phyloP scores from a whole-genome alignment of 805 yeast genomes.

The Yarrowia divulgata region DNA sequence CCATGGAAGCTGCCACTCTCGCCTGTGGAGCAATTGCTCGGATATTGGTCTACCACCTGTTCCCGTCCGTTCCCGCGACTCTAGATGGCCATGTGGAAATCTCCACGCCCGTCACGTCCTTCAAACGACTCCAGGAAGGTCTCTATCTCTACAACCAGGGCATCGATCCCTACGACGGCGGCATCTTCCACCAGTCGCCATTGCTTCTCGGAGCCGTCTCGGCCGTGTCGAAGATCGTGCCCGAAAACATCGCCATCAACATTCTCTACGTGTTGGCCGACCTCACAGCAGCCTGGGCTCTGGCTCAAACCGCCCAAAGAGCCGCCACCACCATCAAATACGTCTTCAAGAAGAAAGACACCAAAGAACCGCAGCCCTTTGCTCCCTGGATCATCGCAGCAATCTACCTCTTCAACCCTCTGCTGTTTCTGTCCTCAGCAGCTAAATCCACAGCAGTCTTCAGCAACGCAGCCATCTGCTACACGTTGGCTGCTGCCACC shows the following conservation, averaged over 20 bases:
- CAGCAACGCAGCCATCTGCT: slow-evolving; percentile 63
- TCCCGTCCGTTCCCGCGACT: slow-evolving; percentile 47
- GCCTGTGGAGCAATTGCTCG: slow-evolving; percentile 44
- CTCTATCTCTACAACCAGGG: slow-evolving; percentile 64
- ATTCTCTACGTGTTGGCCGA: slow-evolving; percentile 67
- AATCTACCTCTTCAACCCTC: slow-evolving; percentile 80
- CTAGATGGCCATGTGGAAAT: slow-evolving; percentile 65
- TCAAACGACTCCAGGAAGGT: slow-evolving; percentile 68
- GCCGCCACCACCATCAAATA: slow-evolving; percentile 39
- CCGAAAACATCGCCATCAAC: slow-evolving; percentile 46
- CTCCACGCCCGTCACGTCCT: slow-evolving; percentile 78
- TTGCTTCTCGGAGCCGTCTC: slow-evolving; percentile 63
- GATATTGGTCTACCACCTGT: slow-evolving; percentile 42
- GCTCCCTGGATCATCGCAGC: slow-evolving; percentile 61
- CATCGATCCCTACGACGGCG: slow-evolving; percentile 79
- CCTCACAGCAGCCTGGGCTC: slow-evolving; percentile 60
- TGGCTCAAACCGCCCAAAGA: slow-evolving; percentile 57
- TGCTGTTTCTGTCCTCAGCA: slow-evolving; percentile 69
- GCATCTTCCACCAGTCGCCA: slow-evolving; percentile 87
- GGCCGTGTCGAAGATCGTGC: slow-evolving; percentile 46
- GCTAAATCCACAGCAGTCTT: slow-evolving; percentile 72
- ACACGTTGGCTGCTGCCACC: slow-evolving; percentile 57
- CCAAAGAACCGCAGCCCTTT: slow-evolving; percentile 47
- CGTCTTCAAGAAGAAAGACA: slow-evolving; percentile 34
- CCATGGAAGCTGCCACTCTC: slow-evolving; percentile 36